Base-by-base conservation (phyloP, 2,329 filamentous ascomycete species). In the Diaporthe sp. region DNA sequence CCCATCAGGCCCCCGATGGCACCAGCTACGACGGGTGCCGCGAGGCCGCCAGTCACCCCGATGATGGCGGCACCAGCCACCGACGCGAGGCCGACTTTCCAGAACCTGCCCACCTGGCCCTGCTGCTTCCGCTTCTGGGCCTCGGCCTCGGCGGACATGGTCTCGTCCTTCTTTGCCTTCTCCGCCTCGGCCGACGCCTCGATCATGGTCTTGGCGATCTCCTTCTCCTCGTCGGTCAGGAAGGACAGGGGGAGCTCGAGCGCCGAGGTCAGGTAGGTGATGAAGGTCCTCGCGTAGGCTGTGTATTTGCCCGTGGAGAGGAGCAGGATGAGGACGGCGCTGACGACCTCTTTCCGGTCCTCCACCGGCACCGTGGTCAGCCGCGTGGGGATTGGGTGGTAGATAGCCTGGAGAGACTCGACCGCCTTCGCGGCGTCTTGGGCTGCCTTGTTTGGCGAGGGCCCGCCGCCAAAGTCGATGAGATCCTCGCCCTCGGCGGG, bases 11-110 rank as follows among this genome's bases (percentile, higher is more conserved):
- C 93, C 3, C 95, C 95, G 20, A 98, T 89, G 0, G 95, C 95
- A 5, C 95, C 95, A 5, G 96, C 96, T 20, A 98, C 93, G 0
- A 98, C 87, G 0, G 96, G 96, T 0, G 96, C 95, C 1, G 96
- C 96, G n/a, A 98, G 88, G 2, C 96, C 96, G 25, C 96, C 96
- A 0, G 95, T 98, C 4, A 98, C 90, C 8, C 96, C 96, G n/a
- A 98, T 96, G 1, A 98, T 87, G 0, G 94, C 94, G 1, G 96
- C 96, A 15, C 96, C 96, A 0, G 95, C 95, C 0, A 97, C 95
- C 12, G 94, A 94, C 0, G 96, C 96, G 37, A 98, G 87, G 0
- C 96, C 95, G 28, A 98, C 95, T 82, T 98, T 98, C 94, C 95
- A 98, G 82, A 94, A 94, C 12, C 95, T 88, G 28, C 91, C 88